Evolutionary conservation across 2,329 filamentous ascomycete genomes (phyloP).

Genomic region (Alternaria novae-zelandiae): DNA sequence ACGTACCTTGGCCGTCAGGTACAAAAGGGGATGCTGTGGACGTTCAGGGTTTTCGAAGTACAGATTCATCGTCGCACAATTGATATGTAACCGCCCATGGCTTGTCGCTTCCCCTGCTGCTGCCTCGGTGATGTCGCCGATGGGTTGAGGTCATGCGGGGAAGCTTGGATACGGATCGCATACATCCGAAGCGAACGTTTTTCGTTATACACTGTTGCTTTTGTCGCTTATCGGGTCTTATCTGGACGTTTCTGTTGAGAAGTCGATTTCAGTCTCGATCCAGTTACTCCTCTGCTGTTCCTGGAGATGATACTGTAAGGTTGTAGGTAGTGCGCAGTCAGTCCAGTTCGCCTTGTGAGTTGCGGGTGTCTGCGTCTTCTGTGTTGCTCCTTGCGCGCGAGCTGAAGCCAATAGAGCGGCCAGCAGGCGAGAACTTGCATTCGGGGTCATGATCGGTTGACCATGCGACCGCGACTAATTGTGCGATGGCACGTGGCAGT

Average conservation of each 20-base stretch:
- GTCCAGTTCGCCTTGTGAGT: background rate
- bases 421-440: background rate
- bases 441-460: background rate
- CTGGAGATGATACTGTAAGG: background rate
- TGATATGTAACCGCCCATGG: background rate
- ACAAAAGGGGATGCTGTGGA: background rate
- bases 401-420: background rate
- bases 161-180: background rate
- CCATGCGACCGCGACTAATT: background rate
- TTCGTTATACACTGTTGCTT: background rate
- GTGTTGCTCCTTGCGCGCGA: background rate
- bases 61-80: background rate
- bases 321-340: background rate
- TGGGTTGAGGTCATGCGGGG: background rate
- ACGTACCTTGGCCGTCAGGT: background rate
- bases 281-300: background rate
- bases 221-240: background rate
- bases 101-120: background rate
- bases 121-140: background rate
- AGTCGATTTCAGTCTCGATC: background rate
- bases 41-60: background rate
- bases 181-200: background rate
- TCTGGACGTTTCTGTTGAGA: background rate
- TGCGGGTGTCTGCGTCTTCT: background rate
- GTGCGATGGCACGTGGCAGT: background rate